Evolutionary conservation across 1,139 yeast species (phyloP).

Genomic region (Debaryomyces robertsiae): DNA sequence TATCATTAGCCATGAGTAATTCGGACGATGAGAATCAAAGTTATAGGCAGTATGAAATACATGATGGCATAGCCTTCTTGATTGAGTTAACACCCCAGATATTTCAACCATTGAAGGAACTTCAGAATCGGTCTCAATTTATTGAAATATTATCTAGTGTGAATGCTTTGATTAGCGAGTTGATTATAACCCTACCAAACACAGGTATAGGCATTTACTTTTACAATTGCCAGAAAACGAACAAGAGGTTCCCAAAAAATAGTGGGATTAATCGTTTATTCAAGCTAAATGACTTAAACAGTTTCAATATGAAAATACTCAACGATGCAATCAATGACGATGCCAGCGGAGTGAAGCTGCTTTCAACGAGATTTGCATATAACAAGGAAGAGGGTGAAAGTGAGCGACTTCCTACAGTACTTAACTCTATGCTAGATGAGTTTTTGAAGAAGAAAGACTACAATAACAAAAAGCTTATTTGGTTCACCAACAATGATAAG

Average conservation of each 20-base stretch:
- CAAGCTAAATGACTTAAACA: constrained; percentile 38
- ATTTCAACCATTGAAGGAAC: constrained; percentile 36
- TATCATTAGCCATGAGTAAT: constrained; percentile 14
- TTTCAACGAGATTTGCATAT: constrained; percentile 22
- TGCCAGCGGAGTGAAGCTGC: constrained; percentile 19
- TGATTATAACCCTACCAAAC: constrained; percentile 59
- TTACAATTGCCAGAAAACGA: constrained; percentile 47
- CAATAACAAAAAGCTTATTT: constrained; percentile 39
- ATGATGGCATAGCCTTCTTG: constrained; percentile 65
- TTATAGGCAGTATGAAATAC: constrained; percentile 49
- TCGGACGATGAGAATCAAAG: constrained; percentile 18
- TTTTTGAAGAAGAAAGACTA: constrained; percentile 33
- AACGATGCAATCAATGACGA: constrained; percentile 38
- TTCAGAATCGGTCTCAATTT: constrained; percentile 45
- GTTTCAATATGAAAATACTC: constrained; percentile 42
- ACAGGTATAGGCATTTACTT: constrained; percentile 71
- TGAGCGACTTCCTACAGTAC: constrained; percentile 32
- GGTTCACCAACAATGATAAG: constrained; percentile 46
- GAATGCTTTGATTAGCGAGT: constrained; percentile 55
- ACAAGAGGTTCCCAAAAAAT: constrained; percentile 30
- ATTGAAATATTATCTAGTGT: constrained; percentile 56
- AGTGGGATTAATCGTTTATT: constrained; percentile 35
- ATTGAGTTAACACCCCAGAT: constrained; percentile 60
- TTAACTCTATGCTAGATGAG: constrained; percentile 38
- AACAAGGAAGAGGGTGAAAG: constrained; percentile 34